Base-by-base conservation (phyloP, 2,329 filamentous ascomycete genomes). In the Neonectria coccinea region DNA sequence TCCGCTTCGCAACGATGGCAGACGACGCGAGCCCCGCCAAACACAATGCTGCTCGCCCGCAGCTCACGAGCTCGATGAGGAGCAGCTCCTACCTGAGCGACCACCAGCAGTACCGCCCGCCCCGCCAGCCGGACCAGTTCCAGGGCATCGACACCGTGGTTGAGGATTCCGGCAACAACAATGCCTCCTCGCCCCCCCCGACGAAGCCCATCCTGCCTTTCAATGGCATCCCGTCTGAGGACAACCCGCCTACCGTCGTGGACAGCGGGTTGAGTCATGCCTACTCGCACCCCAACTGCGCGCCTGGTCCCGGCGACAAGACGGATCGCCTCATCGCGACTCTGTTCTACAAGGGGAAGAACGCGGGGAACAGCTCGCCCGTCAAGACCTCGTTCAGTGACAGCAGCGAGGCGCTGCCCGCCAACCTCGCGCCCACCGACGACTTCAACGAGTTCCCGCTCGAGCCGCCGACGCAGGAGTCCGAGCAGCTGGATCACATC, bases 61-160 rank as follows among this genome's bases (percentile, higher is more conserved):
- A 85, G 74, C 78, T 87, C 70, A 76, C 79, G 52, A 79, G 79
- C 58, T 77, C 79, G 57, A 86, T 85, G 84, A 84, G 88, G 73
- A 88, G 85, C 79, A 86, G 84, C 76, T 89, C 87, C 14, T 90
- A 87, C 73, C 80, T 90, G 61, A 83, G 84, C 75, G 88, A 90
- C 69, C 86, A 89, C 72, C 87, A 89, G 76, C 86, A 90, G 73
- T 89, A 88, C 69, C 86, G 88, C 53, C 85, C 86, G 31, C 86
- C 86, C 11, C 79, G 80, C 64, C 82, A 82, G 65, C 81, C 84
- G 51, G 87, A 89, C 29, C 81, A 80, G 56, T 74, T 73, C 74
- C 87, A 88, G 67, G 88, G 87, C 66, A 90, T 90, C 70, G 88
- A 91, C 74, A 88, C 87, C 50, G 87, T 90, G 16, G 84, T 90